These are phyloP conservation scores for Endothia cerciana DNA, from an alignment of 2,329 filamentous ascomycete genomes.

Conservation along the genomic window DNA sequence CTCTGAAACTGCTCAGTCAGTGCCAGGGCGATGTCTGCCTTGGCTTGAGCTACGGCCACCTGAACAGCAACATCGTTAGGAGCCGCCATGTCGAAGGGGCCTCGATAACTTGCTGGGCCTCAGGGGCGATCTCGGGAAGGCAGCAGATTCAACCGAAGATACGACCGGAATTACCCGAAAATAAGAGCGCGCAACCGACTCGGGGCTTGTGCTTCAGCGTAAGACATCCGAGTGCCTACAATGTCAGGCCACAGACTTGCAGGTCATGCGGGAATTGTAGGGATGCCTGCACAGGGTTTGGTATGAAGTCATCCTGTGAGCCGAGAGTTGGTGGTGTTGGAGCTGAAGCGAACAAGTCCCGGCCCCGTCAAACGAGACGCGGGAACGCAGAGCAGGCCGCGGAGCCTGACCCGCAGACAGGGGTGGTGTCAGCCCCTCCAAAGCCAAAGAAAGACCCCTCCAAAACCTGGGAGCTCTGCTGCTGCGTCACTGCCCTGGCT, in stretches of 20 bases:
- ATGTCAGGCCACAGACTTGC: conserved; percentile 18
- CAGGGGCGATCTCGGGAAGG: conserved; percentile 3
- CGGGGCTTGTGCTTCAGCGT: neutral
- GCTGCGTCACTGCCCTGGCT: conserved; percentile 12
- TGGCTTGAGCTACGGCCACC: conserved; percentile 21
- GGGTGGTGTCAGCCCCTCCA: conserved; percentile 13
- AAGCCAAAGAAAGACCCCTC: conserved; percentile 2
- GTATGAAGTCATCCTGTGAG: conserved; percentile 14
- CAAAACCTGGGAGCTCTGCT: conserved; percentile 1
- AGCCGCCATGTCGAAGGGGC: conserved; percentile 8
- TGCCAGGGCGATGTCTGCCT: conserved; percentile 26
- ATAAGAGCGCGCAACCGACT: conserved; percentile 10
- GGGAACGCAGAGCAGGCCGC: no score
- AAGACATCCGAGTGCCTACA: conserved; percentile 5
- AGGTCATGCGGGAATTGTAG: conserved; percentile 19
- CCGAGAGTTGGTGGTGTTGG: neutral
- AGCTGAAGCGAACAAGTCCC: neutral
- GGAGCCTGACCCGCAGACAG: conserved; percentile 6
- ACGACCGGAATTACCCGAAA: conserved; percentile 13
- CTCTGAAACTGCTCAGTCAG: conserved; percentile 27
- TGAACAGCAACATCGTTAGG: conserved; percentile 8
- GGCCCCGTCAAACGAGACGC: conserved; percentile 10
- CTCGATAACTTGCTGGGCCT: neutral
- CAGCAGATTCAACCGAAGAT: neutral
- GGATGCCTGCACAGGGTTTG: neutral